Conservation (phyloP, 2,329 filamentous ascomycete species). For the Furcasterigmium furcatum region DNA sequence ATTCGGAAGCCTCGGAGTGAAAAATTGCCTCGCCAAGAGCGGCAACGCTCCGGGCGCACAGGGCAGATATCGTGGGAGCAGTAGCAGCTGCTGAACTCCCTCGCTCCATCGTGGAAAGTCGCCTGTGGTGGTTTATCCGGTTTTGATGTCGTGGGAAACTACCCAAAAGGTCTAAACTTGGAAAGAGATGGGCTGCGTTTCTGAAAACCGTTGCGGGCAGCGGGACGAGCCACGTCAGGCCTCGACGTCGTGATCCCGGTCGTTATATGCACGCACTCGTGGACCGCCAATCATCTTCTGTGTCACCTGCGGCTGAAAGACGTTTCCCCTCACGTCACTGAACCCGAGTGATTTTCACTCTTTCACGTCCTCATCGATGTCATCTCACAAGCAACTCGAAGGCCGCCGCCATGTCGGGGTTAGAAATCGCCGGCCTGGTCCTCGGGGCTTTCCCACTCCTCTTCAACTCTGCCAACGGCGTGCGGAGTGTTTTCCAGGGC, state of each 20-base stretch:
- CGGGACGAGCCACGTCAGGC: background rate
- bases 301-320: background rate
- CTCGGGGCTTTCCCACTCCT: conserved; percentile 3
- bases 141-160: too few species aligned
- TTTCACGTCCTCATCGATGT: background rate
- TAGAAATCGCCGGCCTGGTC: conserved; percentile 5
- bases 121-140: background rate
- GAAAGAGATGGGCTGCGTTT: too few species aligned
- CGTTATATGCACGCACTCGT: background rate
- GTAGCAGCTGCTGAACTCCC: background rate
- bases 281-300: background rate
- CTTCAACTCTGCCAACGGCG: background rate
- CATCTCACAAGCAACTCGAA: too few species aligned
- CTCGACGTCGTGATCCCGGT: background rate
- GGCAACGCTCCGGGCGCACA: background rate
- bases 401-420: background rate
- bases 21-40: background rate
- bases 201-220: too few species aligned
- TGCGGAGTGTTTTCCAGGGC: background rate
- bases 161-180: too few species aligned
- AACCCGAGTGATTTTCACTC: background rate
- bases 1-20: background rate
- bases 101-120: background rate
- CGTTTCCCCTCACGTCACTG: background rate
- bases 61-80: background rate